Base-by-base conservation (phyloP, 345 rosid genomes). In the Arabis hirsuta region DNA sequence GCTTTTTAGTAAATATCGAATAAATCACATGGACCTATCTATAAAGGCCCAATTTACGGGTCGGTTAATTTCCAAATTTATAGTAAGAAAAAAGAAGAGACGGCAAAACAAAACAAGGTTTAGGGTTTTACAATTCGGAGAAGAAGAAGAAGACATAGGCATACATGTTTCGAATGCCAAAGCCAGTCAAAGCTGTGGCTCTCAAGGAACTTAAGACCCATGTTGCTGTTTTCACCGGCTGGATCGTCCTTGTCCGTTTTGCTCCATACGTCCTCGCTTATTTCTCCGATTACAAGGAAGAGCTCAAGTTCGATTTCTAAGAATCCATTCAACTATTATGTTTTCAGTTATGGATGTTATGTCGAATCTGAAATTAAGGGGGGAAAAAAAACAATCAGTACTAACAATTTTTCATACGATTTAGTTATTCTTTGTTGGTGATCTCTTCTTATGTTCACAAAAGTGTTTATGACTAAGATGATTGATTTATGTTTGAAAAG, bases 131-230 rank as follows among this genome's bases (percentile, higher is more conserved):
- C 41, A 44, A 5, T 13, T 52, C 2, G 41, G 60, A 48, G 55
- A 50, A 29, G 45, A 48, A 46, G 63, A 36, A 43, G 57, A 31
- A 22, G 10, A 8, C 52, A 22, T 0, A 22, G 24, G 24, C 91
- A 7, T 91, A 89, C 20, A 86, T 89, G 93, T 86, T 93, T 9
- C 0, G 11, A 58, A 72, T 82, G 90, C 73, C 82, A 16, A 89
- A 93, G 73, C 96, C 96, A 26, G 94, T 89, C 82, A 90, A 90
- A 83, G 88, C 80, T 41, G 89, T 50, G 76, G 98, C 96, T 55
- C 79, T 90, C 85, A 92, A 86, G 85, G 84, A 92, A 90, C 80
- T 90, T 6, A 80, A 75, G 73, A 11, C 69, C 1, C 94, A 93
- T 39, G 87, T 44, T 6, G 82, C 83, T 19, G 67, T 89, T 77